Base-by-base conservation (phyloP, 2,329 filamentous ascomycete genomes). In the Bimuria novae-zelandiae region DNA sequence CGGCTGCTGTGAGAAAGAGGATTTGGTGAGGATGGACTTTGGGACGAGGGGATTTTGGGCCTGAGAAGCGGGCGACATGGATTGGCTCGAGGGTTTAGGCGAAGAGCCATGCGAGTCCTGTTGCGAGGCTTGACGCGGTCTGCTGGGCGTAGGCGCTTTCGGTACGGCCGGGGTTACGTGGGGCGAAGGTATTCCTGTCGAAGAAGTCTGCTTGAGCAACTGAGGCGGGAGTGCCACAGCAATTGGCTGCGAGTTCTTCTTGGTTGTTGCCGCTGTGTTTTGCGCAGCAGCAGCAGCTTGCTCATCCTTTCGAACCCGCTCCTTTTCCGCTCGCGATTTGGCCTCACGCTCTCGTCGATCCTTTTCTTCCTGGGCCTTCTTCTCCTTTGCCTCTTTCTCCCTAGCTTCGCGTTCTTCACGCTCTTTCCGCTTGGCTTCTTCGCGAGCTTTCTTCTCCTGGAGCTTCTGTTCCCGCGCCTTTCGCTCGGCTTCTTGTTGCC, bases 81-180 rank as follows among this genome's bases (percentile, higher is more conserved):
- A 77, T 76, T 57, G 88, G 82, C 68, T 77, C 8, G 89, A 87
- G 2, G 86, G 83, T 56, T 88, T 86, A 3, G 90, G 89, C 45
- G 86, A 88, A 6, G 85, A 83, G 7, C 84, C 80, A 68, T 87
- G 84, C 8, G 85, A 85, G 22, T 87, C 88, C 70, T 94, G 91
- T 59, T 95, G 90, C 7, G 91, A 94, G 41, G 84, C 77, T 55
- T 92, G 89, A 50, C 90, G 86, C 32, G 86, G 83, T 57, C 89
- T 88, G 59, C 86, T 88, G 7, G 92, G 90, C 11, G 90, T 92
- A 4, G 91, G 86, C 17, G 87, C 87, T 71, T 96, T 96, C 11
- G 92, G 87, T 41, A 96, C 76, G 22, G 86, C 87, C 7, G 94
- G 93, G 29, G 90, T 94, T 45, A 93, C 83, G 69, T 91, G 90